Evolutionary conservation across 2,329 filamentous ascomycete genomes (phyloP), one percentile per base, ranked within the genome.

Genomic region (Phaeosphaeria sp.): DNA sequence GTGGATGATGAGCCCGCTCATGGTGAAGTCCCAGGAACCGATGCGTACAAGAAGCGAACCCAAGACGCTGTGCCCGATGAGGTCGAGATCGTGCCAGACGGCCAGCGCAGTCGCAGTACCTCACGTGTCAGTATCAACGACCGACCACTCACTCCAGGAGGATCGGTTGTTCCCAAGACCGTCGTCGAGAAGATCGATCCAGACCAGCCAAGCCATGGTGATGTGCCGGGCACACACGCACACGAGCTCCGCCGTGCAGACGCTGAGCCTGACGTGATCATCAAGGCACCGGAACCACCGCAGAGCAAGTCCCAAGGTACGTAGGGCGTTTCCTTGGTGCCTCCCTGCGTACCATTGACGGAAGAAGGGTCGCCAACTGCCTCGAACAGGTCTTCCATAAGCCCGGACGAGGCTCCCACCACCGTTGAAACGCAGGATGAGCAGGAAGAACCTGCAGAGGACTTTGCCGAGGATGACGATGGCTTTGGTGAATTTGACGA

Each of bases 41-140:
- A 79, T 18, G 86, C 86, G 54, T 89, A 87, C 72, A 80, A 84
- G n/a, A 81, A 83, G 67, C 79, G 86, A 60, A 78, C 73, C 21
- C 80, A 83, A 64, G 87, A 89, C 71, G 86, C 86, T 25, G 86
- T 88, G 6, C 87, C 87, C 5, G 86, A 89, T 69, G 85, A 89
- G 71, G 79, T 89, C 25, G 85, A 88, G 70, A 78, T 89, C 51
- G 79, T 88, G 4, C 77, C 77, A 11, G 77, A 79, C 15, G 76
- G 77, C 45, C 42, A 56, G 39, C 66, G 76, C 39, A 78, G 76
- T 64, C 72, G 77, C 49, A 79, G 77, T 58, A 48, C 74, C 33
- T 79, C 77, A 6, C 66, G 72, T 63, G 74, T 81, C 63, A 80
- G 76, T 65, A 70, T 68, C 8, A 76, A 77, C 79, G 80, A 82